Conservation (phyloP, 1,284 basidiomycete species). For the Porodaedalea pini region DNA sequence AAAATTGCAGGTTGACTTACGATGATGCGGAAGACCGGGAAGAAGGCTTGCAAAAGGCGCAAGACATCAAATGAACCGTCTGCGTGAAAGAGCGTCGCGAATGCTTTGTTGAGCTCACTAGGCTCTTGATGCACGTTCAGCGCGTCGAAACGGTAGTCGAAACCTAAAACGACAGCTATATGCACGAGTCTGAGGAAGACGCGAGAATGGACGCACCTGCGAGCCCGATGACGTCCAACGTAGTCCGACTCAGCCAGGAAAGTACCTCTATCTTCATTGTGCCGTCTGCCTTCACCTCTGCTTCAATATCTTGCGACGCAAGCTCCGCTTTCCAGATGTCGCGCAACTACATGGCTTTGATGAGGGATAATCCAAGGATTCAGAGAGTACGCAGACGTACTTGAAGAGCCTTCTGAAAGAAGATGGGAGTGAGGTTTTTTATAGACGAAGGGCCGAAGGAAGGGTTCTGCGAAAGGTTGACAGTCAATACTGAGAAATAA, state of each 20-base stretch:
- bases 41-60: constrained; percentile 16
- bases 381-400: neutral
- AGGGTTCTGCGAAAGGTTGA: constrained; percentile 18
- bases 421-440: constrained; percentile 22
- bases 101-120: constrained; percentile 33
- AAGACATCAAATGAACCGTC: constrained; percentile 10
- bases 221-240: constrained; percentile 47
- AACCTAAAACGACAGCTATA: constrained; percentile 37
- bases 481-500: neutral
- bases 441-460: constrained; percentile 23
- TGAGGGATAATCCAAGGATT: neutral
- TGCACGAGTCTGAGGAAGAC: neutral
- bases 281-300: constrained; percentile 19
- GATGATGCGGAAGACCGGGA: constrained; percentile 26
- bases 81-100: constrained; percentile 29
- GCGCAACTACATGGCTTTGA: constrained; percentile 36
- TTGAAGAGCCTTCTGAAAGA: constrained; percentile 22
- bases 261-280: constrained; percentile 33
- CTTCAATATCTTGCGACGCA: constrained; percentile 17
- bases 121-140: constrained; percentile 24
- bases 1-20: constrained; percentile 22
- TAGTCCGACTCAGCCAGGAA: constrained; percentile 39
- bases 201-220: constrained; percentile 32
- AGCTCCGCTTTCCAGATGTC: constrained; percentile 40
- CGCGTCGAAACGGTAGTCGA: constrained; percentile 61